These are phyloP conservation scores for Crataegus laevigata DNA, from an alignment of 306 rosid species.

Conservation along the genomic window DNA sequence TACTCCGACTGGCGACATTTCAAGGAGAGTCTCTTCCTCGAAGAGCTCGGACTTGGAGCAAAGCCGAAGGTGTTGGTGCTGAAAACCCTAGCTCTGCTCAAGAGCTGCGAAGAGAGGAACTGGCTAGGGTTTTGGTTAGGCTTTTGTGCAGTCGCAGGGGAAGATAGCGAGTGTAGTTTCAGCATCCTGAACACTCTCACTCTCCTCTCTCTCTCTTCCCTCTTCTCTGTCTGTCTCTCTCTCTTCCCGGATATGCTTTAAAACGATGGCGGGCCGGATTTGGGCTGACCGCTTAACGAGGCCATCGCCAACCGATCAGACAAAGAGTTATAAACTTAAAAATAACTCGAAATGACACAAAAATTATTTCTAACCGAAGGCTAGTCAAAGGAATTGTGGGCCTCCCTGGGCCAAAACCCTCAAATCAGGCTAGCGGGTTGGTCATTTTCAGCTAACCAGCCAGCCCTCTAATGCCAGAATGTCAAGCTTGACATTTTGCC, in stretches of 20 bases:
- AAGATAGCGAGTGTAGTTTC: constrained; percentile 35
- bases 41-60: constrained; percentile 6
- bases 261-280: neutral
- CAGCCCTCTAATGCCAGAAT: too few species aligned
- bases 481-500: too few species aligned
- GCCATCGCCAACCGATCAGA: too few species aligned
- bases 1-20: constrained; percentile 60
- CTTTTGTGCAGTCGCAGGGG: constrained; percentile 26
- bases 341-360: too few species aligned
- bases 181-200: constrained; percentile 22
- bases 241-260: constrained; percentile 13
- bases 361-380: too few species aligned
- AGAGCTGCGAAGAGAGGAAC: constrained; percentile 7
- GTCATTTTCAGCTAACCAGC: too few species aligned
- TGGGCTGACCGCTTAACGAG: neutral
- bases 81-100: constrained; percentile 13
- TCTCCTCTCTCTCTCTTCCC: neutral
- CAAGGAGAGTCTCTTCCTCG: constrained; percentile 23
- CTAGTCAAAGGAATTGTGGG: too few species aligned
- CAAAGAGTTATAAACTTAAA: too few species aligned
- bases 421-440: too few species aligned
- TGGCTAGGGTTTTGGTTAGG: constrained; percentile 14
- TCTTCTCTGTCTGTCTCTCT: neutral
- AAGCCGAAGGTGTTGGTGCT: constrained; percentile 23
- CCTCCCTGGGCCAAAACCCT: too few species aligned